A percentile compares a stretch with the other conserved stretches of the same genome.
These are phyloP conservation scores for Fusarium buharicum DNA, from an alignment of 2,329 filamentous ascomycete genomes.

Conservation along the genomic window DNA sequence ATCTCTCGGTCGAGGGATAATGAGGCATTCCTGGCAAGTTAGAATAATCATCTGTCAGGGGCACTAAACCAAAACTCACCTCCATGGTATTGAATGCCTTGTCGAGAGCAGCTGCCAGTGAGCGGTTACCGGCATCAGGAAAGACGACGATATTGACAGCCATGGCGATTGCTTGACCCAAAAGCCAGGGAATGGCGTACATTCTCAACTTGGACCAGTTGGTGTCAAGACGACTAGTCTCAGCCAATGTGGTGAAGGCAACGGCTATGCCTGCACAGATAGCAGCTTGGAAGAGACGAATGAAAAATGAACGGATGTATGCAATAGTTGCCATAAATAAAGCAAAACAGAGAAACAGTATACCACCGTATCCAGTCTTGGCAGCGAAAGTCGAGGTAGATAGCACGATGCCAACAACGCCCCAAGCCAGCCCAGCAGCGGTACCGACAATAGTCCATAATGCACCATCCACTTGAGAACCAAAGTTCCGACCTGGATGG, in stretches of 20 bases:
- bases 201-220: slow-evolving; percentile 62
- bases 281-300: slow-evolving; percentile 65
- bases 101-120: slow-evolving; percentile 60
- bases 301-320: slow-evolving; percentile 65
- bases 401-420: slow-evolving; percentile 62
- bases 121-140: slow-evolving; percentile 66
- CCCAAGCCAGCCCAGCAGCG: slow-evolving; percentile 65
- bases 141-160: slow-evolving; percentile 59
- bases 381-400: slow-evolving; percentile 62
- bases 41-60: neutral
- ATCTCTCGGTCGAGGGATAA: slow-evolving; percentile 47
- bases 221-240: slow-evolving; percentile 56
- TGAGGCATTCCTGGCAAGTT: slow-evolving; percentile 47
- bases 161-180: slow-evolving; percentile 65
- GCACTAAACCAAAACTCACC: slow-evolving; percentile 44
- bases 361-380: slow-evolving; percentile 61
- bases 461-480: slow-evolving; percentile 66
- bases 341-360: slow-evolving; percentile 65
- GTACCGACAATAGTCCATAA: slow-evolving; percentile 64
- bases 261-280: slow-evolving; percentile 66
- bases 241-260: slow-evolving; percentile 63
- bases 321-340: slow-evolving; percentile 63
- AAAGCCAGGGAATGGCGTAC: slow-evolving; percentile 65
- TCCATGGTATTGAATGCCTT: slow-evolving; percentile 60
- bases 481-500: slow-evolving; percentile 65